Evolutionary conservation across 164 flowering plant genomes (phyloP).

Genomic region (Vitis amurensis): DNA sequence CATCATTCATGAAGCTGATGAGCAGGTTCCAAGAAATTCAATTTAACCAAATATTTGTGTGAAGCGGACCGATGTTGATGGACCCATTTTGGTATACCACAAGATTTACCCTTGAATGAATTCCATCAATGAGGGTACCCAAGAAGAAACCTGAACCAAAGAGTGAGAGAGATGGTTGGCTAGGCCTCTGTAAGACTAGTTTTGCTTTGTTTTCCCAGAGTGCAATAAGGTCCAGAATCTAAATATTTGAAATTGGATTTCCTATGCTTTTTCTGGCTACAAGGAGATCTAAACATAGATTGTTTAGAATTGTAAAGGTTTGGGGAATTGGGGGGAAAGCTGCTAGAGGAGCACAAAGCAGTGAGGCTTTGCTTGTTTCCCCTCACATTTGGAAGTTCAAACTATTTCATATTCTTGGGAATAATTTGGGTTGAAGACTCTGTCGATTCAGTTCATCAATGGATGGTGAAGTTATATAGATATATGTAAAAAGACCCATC

Average conservation of each 20-base stretch:
- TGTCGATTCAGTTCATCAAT: too few species aligned
- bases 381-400: too few species aligned
- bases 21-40: not conserved
- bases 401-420: too few species aligned
- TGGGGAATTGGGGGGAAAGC: constrained; percentile 6
- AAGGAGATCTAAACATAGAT: too few species aligned
- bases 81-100: constrained; percentile 71
- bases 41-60: constrained; percentile 77
- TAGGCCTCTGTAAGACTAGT: constrained; percentile 29
- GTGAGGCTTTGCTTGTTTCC: constrained; percentile 2
- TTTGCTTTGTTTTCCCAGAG: constrained; percentile 32
- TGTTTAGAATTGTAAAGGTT: too few species aligned
- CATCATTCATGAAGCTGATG: too few species aligned
- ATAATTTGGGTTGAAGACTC: too few species aligned
- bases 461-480: too few species aligned
- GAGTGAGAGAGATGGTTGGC: constrained; percentile 59
- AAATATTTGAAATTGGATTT: constrained; percentile 8
- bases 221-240: constrained; percentile 18
- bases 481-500: too few species aligned
- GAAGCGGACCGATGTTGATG: constrained; percentile 73
- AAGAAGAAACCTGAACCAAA: constrained; percentile 73
- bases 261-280: not conserved
- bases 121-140: constrained; percentile 78
- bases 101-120: constrained; percentile 81
- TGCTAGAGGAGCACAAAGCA: constrained; percentile 14